phyloP scores from a whole-genome alignment of 1,284 basidiomycete species.

The Amylostereum areolatum region DNA sequence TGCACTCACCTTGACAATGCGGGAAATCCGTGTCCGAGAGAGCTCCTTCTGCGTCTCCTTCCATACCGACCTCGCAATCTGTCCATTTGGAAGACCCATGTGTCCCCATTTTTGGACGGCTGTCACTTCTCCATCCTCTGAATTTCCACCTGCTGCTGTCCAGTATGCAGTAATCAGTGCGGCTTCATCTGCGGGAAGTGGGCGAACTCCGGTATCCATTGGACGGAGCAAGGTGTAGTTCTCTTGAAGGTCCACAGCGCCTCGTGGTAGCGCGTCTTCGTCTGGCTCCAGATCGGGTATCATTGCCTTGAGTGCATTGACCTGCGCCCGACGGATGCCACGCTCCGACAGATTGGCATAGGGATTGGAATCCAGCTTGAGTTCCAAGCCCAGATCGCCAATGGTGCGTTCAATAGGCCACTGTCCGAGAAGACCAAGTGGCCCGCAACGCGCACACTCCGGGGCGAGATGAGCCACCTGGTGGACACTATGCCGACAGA shows the following conservation, averaged over 20 bases:
- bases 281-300: conserved; percentile 8
- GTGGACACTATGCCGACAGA: conserved; percentile 19
- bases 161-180: not conserved
- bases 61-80: conserved; percentile 14
- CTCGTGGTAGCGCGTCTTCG: not conserved
- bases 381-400: conserved; percentile 18
- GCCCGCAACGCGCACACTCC: conserved; percentile 15
- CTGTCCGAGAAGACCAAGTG: conserved; percentile 13
- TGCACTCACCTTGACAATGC: conserved; percentile 15
- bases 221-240: conserved; percentile 8
- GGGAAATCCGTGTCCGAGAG: conserved; percentile 4
- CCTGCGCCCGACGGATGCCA: conserved; percentile 9
- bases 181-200: not conserved
- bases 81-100: conserved; percentile 11
- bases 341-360: conserved; percentile 17
- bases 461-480: conserved; percentile 11
- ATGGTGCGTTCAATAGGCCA: conserved; percentile 21
- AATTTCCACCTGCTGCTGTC: not conserved
- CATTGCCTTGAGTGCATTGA: conserved; percentile 18
- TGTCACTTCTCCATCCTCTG: not conserved
- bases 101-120: conserved; percentile 10
- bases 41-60: conserved; percentile 6
- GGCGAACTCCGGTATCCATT: not conserved
- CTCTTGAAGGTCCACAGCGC: conserved; percentile 12
- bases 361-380: conserved; percentile 17